These are phyloP conservation scores for Cercophora sp. DNA, from an alignment of 495 filamentous ascomycete genomes.

Conservation along the genomic window DNA sequence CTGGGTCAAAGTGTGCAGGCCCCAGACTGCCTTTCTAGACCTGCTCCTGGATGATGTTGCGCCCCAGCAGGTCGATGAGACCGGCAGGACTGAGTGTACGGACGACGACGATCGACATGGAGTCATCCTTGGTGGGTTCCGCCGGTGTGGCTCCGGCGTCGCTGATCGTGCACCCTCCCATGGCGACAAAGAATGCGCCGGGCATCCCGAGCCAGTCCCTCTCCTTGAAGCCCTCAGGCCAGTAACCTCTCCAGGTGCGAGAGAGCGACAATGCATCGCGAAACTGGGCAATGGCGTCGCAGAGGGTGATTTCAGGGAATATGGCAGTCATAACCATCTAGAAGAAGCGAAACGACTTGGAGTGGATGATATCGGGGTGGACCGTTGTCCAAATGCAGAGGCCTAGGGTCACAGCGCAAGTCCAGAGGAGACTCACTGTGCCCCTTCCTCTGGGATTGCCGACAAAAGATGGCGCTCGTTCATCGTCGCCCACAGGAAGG, in stretches of 20 bases:
- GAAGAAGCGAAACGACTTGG: not conserved
- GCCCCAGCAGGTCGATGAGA: not conserved
- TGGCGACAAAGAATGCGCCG: constrained; percentile 3
- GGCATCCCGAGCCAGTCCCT: not conserved
- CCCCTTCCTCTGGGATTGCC: constrained; percentile 2
- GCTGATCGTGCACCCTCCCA: not conserved
- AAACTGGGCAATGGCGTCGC: constrained; percentile 3
- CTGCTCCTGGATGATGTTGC: not conserved
- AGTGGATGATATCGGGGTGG: not conserved
- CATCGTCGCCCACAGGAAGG: too few relatives aligned
- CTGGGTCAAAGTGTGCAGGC: not conserved
- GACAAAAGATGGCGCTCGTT: too few relatives aligned
- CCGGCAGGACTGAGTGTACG: not conserved
- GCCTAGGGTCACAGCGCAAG: not conserved
- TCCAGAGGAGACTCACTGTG: not conserved
- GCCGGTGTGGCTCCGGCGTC: not conserved
- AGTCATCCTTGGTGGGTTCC: not conserved
- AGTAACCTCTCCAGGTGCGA: not conserved
- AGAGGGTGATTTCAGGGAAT: not conserved
- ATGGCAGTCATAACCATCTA: not conserved
- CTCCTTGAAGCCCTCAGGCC: not conserved
- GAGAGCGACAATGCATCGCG: not conserved
- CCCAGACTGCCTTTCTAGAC: not conserved
- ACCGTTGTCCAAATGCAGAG: constrained; percentile 7
- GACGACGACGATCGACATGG: not conserved